Evolutionary conservation across 139 green algal species (phyloP).

Genomic region (Trebouxia sp.): DNA sequence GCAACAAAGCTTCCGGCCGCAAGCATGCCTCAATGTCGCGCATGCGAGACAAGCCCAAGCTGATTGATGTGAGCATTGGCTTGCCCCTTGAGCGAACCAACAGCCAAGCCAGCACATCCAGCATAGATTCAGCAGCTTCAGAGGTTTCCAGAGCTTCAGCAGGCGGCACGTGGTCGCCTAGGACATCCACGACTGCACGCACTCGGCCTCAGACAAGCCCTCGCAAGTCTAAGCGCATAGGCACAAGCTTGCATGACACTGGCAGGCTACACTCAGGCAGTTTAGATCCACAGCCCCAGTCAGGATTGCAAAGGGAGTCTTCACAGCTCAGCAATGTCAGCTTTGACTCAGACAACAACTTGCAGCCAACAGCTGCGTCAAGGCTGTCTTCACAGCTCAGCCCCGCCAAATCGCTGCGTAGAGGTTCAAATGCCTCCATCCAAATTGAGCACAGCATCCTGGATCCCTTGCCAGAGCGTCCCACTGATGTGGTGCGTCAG

Average conservation of each 20-base stretch:
- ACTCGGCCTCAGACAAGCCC: background rate
- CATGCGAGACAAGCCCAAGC: background rate
- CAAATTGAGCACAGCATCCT: constrained; percentile 8
- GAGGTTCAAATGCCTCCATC: background rate
- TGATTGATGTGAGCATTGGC: no score
- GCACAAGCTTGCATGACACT: background rate
- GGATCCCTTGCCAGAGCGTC: background rate
- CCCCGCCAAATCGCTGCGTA: background rate
- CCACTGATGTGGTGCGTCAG: constrained; percentile 11
- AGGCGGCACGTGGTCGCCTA: background rate
- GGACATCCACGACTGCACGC: background rate
- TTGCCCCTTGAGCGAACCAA: background rate
- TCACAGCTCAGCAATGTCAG: background rate
- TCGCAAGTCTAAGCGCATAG: background rate
- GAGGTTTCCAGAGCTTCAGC: background rate
- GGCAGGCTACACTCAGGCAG: no score
- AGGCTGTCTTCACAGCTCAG: background rate
- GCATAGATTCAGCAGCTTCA: background rate
- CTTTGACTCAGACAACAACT: background rate
- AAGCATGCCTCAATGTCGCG: background rate
- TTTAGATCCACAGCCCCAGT: no score
- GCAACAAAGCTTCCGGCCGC: background rate
- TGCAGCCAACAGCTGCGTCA: background rate
- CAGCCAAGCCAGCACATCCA: constrained; percentile 8
- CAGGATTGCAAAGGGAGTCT: background rate